Base-by-base conservation (phyloP, 2,329 filamentous ascomycete genomes). In the Pseudogymnoascus sp. region DNA sequence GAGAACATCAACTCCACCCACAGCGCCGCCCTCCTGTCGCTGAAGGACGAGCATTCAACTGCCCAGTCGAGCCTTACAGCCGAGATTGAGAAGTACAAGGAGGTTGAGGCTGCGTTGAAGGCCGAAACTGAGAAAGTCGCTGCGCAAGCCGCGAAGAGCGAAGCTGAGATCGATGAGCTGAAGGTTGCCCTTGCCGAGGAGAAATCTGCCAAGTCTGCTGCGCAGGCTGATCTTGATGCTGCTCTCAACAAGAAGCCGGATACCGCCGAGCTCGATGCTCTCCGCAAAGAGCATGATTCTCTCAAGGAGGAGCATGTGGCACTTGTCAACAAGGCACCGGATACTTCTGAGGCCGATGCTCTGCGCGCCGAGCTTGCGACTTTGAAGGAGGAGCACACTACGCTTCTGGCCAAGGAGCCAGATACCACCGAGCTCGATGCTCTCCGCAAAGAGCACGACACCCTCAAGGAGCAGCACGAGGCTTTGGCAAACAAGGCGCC, bases 161-260 rank as follows among this genome's bases (percentile, higher is more conserved):
- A 69, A 33, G 65, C 64, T 21, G 72, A 74, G 33, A 40, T 72
- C 14, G 70, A 73, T 21, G 62, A 59, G 11, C 59, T 72, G 14
- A 70, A 67, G 62, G 63, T 71, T 64, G 67, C 69, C n/a, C 64
- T 74, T 2, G 72, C 75, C 29, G 72, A 69, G 71, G 79, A 83
- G 66, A 75, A 74, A 68, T 74, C 74, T n/a, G 71, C 82, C 3
- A 77, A 80, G 66, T 78, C 69, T 38, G 63, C 66, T 44, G 72
- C 72, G n/a, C 66, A 73, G 72, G 84, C 84, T 19, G 84, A 86
- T 61, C 78, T 87, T 14, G 85, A 88, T 65, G 82, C 82, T 6
- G 74, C 77, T 50, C 81, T 79, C 74, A 85, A 77, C 69, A 78
- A 78, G 68, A 85, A 81, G 72, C 76, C 81, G 6, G 83, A 86